These are phyloP conservation scores for Arthroderma sp. DNA, from an alignment of 2,329 filamentous ascomycete species.

Conservation along the genomic window DNA sequence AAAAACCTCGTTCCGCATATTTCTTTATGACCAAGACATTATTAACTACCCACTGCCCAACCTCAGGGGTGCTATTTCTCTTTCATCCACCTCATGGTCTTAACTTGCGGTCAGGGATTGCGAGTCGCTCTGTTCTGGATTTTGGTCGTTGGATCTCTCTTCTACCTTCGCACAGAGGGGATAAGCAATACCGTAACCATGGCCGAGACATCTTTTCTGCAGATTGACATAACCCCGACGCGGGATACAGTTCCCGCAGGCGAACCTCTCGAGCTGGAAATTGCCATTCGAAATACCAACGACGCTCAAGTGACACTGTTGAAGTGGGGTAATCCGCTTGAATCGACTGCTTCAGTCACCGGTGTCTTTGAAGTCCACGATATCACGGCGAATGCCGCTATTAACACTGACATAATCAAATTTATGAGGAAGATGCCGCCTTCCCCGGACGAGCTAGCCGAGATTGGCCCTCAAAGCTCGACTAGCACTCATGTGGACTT, in stretches of 20 bases:
- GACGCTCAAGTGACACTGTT: conserved; percentile 21
- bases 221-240: conserved; percentile 11
- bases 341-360: conserved; percentile 19
- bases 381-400: conserved; percentile 9
- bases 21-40: no score
- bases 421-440: conserved; percentile 23
- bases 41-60: no score
- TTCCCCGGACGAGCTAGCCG: conserved; percentile 17
- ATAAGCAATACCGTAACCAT: background rate
- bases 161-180: no score
- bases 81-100: no score
- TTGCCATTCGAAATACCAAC: conserved; percentile 20
- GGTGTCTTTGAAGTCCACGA: conserved; percentile 20
- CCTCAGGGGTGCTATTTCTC: no score
- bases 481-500: conserved; percentile 16
- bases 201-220: conserved; percentile 5
- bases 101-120: no score
- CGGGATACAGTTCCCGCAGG: conserved; percentile 10
- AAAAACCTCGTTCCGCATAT: no score
- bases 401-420: conserved; percentile 20
- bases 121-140: no score
- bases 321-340: conserved; percentile 26
- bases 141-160: no score
- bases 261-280: conserved; percentile 9
- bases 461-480: conserved; percentile 17